Evolutionary conservation across 441 rosid genomes (phyloP), one percentile per base, ranked within the genome.

Genomic region (Cnidoscolus chayamansa): DNA sequence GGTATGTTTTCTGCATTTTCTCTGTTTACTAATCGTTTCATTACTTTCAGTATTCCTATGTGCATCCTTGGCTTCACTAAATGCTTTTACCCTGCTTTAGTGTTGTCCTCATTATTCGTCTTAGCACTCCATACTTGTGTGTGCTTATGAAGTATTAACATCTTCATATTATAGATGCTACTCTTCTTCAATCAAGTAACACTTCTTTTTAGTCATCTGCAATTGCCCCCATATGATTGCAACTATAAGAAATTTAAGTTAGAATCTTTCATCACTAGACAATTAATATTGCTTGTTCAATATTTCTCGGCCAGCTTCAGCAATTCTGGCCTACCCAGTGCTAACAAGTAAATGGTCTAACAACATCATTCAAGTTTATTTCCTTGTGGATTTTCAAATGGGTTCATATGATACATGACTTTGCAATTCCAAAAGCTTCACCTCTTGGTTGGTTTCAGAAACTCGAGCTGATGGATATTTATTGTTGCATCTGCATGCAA

Each of bases 1-100:
- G 94, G 90, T 89, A 82, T 72, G 84, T 30, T 56, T 71, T 73
- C 47, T 48, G 30, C n/a, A 54, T 35, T 50, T 71, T 58, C 16
- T 19, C 3, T 6, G 16, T 51, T 37, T 63, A 58, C n/a, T 40
- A 16, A 30, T 51, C 10, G 7, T 15, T 53, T 51, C 10, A 2
- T 50, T 16, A 3, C 1, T 51, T 51, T 3, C 15, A 47, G 45
- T 5, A 43, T 45, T 10, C 25, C 10, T 19, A 0, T 63, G 8
- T 1, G 31, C 31, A 11, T 45, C 65, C 16, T 43, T 10, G 1
- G 4, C 9, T 43, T 6, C 61, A 17, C 40, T 5, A 16, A 62
- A 43, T 43, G 31, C 19, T 43, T 19, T 15, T 31, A 17, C 9
- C 25, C 1, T 1, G 7, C 30, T 10, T 37, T 8, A 37, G 49